Base-by-base conservation (phyloP, 805 yeast species). In the Barnettozyma vustinii region DNA sequence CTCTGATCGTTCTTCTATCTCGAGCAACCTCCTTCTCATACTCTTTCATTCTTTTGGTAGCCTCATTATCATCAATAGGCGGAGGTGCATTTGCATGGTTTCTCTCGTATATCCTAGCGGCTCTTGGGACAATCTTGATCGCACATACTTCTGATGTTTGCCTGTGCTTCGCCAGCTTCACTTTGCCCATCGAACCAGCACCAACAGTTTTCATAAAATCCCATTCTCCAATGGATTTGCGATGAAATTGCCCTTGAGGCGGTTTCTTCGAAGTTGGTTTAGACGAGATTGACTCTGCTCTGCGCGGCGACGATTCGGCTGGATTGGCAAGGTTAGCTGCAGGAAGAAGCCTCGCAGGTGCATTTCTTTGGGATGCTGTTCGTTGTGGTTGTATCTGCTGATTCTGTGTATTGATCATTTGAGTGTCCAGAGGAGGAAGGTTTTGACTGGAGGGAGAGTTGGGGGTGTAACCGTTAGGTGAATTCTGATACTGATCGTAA, bases 111-210 rank as follows among this genome's bases (percentile, higher is more conserved):
- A 84, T 70, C 57, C 81, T 84, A 6, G 89, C 84, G 7, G 97
- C 97, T 57, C 96, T 73, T 23, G 96, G 96, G 36, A 92, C 94
- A 48, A 92, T 91, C 65, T 92, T 92, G 25, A 92, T 91, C 0
- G 95, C 96, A 69, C 97, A 92, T 13, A 88, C 76, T 57, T 87
- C 91, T 52, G 78, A 80, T 1, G 97, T 88, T 33, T 80, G 67
- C 56, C 86, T 79, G 69, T 91, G 96, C 59, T 81, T 83, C 1
- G 98, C 98, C 37, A 94, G 73, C 69, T 94, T 94, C 44, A 94
- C 99, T 66, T 92, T 95, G 51, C 99, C 99, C 99, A 94, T 94
- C 0, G 97, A 89, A 3, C 99, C 99, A 2, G 98, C 96, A 40
- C 99, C 99, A 42, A 94, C 87, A 2, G 97, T 90, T 67, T 89